Percentiles rank a stretch among this genome's conserved stretches.
These are phyloP conservation scores for Lactifluus echinatus DNA, from an alignment of 768 basidiomycete species.

Conservation along the genomic window DNA sequence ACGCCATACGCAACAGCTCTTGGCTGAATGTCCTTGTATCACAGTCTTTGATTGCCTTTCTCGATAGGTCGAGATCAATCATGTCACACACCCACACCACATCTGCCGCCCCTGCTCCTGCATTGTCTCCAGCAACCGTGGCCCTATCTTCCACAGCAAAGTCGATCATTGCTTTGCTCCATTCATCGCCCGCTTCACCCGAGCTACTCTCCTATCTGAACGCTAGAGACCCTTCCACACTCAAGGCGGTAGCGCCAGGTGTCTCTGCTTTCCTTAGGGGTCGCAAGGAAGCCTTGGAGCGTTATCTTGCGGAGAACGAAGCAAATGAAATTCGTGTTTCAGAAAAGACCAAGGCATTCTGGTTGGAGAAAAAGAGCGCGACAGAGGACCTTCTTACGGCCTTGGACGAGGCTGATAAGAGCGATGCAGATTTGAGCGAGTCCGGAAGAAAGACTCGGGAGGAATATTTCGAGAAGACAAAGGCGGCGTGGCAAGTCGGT, in stretches of 20 bases:
- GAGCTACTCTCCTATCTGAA: slow-evolving; percentile 49
- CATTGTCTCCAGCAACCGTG: slow-evolving; percentile 72
- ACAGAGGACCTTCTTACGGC: slow-evolving; percentile 39
- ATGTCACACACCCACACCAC: slow-evolving; percentile 62
- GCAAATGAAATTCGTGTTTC: slow-evolving; percentile 42
- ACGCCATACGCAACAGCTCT: neutral
- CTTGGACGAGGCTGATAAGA: slow-evolving; percentile 37
- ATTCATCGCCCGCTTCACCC: slow-evolving; percentile 56
- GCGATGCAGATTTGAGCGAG: slow-evolving; percentile 32
- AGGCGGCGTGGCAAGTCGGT: slow-evolving; percentile 43
- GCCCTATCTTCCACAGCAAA: slow-evolving; percentile 45
- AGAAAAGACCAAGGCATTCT: slow-evolving; percentile 53
- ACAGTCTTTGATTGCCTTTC: slow-evolving; percentile 68
- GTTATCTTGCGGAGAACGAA: slow-evolving; percentile 46
- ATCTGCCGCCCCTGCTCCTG: slow-evolving; percentile 64
- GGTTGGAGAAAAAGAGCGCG: slow-evolving; percentile 46
- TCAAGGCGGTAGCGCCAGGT: slow-evolving; percentile 39
- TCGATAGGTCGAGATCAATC: slow-evolving; percentile 73
- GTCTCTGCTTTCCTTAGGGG: slow-evolving; percentile 36
- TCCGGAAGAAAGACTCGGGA: slow-evolving; percentile 34
- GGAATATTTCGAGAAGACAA: slow-evolving; percentile 44
- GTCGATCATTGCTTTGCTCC: slow-evolving; percentile 45
- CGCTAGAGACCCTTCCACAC: slow-evolving; percentile 46
- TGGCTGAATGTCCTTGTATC: slow-evolving; percentile 10
- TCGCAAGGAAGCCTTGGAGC: slow-evolving; percentile 41